Percentiles rank a stretch among this genome's conserved stretches.
Conservation (phyloP, 257 asterid species). For the Solanum habrochaites region DNA sequence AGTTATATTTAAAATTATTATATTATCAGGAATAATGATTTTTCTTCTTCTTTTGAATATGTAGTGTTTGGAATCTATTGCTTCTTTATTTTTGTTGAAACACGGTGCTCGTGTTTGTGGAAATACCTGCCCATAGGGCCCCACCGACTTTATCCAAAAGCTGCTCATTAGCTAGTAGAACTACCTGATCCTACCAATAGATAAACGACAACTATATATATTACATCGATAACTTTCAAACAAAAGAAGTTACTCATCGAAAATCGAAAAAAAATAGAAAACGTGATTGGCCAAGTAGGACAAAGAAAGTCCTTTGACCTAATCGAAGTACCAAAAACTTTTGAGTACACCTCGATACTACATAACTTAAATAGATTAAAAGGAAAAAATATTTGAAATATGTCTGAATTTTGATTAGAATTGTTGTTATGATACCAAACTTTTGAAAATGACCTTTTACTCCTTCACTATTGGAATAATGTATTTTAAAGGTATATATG, state of each 20-base stretch:
- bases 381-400: too few relatives aligned
- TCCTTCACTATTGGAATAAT: too few relatives aligned
- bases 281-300: not conserved
- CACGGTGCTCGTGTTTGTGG: not conserved
- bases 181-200: not conserved
- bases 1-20: not conserved
- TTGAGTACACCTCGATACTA: not conserved
- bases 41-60: not conserved
- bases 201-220: not conserved
- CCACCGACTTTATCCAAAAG: not conserved
- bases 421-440: too few relatives aligned
- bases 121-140: not conserved
- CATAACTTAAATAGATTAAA: too few relatives aligned
- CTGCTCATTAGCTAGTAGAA: not conserved
- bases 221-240: not conserved
- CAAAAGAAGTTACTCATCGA: not conserved
- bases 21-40: not conserved
- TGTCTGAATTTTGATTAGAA: too few relatives aligned
- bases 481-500: too few relatives aligned
- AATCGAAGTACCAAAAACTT: not conserved
- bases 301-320: not conserved
- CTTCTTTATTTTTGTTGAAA: too few relatives aligned
- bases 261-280: not conserved
- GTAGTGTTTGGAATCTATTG: too few relatives aligned
- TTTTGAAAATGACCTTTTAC: too few relatives aligned